A percentile compares a stretch with the other conserved stretches of the same genome.
Conservation (phyloP, 2,329 filamentous ascomycete genomes). For the Hypoxylon sp. region DNA sequence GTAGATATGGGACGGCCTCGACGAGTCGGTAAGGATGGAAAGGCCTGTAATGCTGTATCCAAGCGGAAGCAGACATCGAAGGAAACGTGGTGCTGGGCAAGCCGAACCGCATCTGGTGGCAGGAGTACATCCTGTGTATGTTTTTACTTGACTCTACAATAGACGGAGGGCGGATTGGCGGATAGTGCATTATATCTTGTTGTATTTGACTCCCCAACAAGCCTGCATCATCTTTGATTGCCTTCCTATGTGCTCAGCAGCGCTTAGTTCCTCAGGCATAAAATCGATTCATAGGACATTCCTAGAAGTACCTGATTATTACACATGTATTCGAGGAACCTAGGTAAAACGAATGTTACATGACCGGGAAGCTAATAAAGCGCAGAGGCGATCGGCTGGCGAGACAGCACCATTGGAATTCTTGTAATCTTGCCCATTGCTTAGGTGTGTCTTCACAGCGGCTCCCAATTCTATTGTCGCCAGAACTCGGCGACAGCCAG, state of each 20-base stretch:
- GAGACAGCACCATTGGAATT: too few species aligned
- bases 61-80: conserved; percentile 14
- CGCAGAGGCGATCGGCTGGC: not conserved
- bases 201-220: conserved; percentile 34
- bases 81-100: conserved; percentile 17
- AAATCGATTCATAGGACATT: too few species aligned
- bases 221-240: not conserved
- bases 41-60: conserved; percentile 21
- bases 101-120: conserved; percentile 20
- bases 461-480: not conserved
- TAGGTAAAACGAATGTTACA: not conserved
- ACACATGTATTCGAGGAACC: too few species aligned
- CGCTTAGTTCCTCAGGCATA: too few species aligned
- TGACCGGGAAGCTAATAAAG: not conserved
- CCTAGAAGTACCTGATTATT: too few species aligned
- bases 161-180: conserved; percentile 39
- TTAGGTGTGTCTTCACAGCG: not conserved
- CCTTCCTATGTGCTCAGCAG: too few species aligned
- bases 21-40: conserved; percentile 4
- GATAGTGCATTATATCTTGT: conserved; percentile 41
- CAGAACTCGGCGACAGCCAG: not conserved
- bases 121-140: conserved; percentile 30
- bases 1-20: conserved; percentile 25
- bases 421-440: too few species aligned
- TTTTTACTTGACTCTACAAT: conserved; percentile 42